Evolutionary conservation across 805 yeast species (phyloP).

Genomic region (Suhomyces sp.): DNA sequence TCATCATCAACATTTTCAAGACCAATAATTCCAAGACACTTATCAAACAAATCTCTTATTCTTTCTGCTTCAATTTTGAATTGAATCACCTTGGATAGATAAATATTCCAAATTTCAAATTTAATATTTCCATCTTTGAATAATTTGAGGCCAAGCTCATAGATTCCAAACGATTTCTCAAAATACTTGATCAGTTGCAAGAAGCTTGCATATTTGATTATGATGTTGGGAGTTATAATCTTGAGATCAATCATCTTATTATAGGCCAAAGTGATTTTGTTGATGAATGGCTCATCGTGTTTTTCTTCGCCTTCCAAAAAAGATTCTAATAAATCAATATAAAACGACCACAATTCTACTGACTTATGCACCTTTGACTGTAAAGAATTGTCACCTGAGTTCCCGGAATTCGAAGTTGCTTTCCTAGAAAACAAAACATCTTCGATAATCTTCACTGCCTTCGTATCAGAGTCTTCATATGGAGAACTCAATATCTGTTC

Average conservation of each 20-base stretch:
- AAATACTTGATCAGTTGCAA: slow-evolving; percentile 47
- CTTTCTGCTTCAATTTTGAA: slow-evolving; percentile 18
- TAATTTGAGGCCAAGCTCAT: slow-evolving; percentile 63
- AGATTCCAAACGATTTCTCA: slow-evolving; percentile 56
- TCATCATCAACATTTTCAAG: too few species aligned
- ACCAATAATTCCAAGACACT: slow-evolving; percentile 54
- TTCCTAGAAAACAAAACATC: slow-evolving; percentile 16
- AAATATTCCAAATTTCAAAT: slow-evolving; percentile 71
- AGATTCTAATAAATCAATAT: slow-evolving; percentile 68
- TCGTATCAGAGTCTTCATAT: slow-evolving; percentile 41
- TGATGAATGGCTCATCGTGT: slow-evolving; percentile 14
- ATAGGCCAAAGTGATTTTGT: slow-evolving; percentile 25
- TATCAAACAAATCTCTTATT: slow-evolving; percentile 73
- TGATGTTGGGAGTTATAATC: slow-evolving; percentile 65
- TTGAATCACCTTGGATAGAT: slow-evolving; percentile 51
- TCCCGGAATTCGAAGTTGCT: too few species aligned
- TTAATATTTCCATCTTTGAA: slow-evolving; percentile 57
- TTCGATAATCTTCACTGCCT: slow-evolving; percentile 34
- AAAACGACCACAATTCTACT: slow-evolving; percentile 67
- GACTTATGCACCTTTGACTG: slow-evolving; percentile 44
- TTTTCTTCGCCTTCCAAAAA: slow-evolving; percentile 37
- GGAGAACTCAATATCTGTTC: slow-evolving; percentile 53
- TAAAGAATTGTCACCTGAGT: slow-evolving; percentile 1
- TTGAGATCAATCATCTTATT: slow-evolving; percentile 41
- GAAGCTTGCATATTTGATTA: slow-evolving; percentile 66